Base-by-base conservation (phyloP, 2,329 filamentous ascomycete genomes). In the Zopfia rhizophila region DNA sequence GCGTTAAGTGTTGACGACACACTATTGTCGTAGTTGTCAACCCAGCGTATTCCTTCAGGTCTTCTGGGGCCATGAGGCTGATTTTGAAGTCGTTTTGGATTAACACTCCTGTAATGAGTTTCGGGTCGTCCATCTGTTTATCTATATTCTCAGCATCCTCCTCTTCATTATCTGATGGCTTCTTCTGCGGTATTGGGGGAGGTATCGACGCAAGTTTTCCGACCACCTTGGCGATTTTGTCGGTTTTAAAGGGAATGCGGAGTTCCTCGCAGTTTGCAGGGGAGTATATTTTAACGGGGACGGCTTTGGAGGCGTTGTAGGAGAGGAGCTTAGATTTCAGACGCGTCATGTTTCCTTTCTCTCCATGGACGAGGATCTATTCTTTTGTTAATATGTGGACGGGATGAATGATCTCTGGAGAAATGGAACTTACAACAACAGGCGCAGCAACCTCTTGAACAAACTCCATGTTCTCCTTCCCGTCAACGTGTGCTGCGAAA, bases 11-110 rank as follows among this genome's bases (percentile, higher is more conserved):
- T 72, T 99, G 93, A 61, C 91, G 91, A 78, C 94, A 99, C 12
- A 87, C 85, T 46, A 99, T 93, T 1, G 90, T 96, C 0, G 94
- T 97, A 0, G 94, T 97, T 3, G 91, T 97, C 21, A 99, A 78
- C n/a, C 94, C 94, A 0, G 94, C 94, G 68, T 96, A 99, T 72
- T 99, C 94, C 50, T 91, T 87, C 23, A 99, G 79, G 68, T 99
- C 94, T 61, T 97, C 94, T 0, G 94, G 92, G 1, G 92, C 92
- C 93, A 99, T 97, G 23, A 99, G 80, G 0, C 90, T 95, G 66
- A 99, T 84, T 71, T 97, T 96, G 73, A 99, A 97, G 69, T 97
- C 94, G 69, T 96, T 97, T 60, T 97, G 93, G 6, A 99, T 92
- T 12, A 99, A 80, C 0, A 99, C 94, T 19, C 94, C 94, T 0